Evolutionary conservation across 1,139 yeast species (phyloP).

Genomic region (Geotrichum klebahnii): DNA sequence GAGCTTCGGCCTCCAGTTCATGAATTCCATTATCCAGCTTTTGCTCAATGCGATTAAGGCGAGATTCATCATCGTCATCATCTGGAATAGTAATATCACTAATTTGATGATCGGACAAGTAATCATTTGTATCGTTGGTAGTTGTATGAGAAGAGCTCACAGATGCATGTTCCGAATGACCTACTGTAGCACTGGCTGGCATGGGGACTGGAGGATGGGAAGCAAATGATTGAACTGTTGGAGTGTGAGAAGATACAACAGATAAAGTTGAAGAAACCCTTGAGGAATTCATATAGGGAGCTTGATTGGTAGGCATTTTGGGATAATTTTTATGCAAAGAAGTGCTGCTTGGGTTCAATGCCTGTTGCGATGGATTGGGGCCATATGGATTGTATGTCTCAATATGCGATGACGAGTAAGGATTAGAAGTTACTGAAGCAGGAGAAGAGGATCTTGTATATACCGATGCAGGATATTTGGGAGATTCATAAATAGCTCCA

Average conservation of each 20-base stretch:
- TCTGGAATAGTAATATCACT: slow-evolving; percentile 4
- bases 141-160: neutral
- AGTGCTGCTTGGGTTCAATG: neutral
- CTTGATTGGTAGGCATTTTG: neutral
- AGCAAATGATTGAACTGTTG: slow-evolving; percentile 9
- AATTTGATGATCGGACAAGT: slow-evolving; percentile 1
- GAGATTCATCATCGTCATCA: slow-evolving; percentile 1
- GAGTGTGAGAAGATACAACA: slow-evolving; percentile 20
- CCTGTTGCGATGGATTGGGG: slow-evolving; percentile 1
- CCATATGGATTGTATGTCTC: neutral
- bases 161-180: slow-evolving; percentile 8
- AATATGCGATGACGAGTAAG: neutral
- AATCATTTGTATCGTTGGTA: too few relatives aligned
- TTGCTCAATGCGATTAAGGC: slow-evolving; percentile 8
- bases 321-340: neutral
- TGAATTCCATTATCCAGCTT: slow-evolving; percentile 9
- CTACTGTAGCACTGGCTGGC: slow-evolving; percentile 11
- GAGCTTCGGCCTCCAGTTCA: slow-evolving; percentile 5
- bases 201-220: neutral
- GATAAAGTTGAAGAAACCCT: slow-evolving; percentile 17
- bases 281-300: slow-evolving; percentile 6
- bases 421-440: neutral
- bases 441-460: slow-evolving; percentile 17
- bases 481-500: slow-evolving; percentile 15
- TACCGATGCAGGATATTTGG: slow-evolving; percentile 18